A percentile compares a stretch with the other conserved stretches of the same genome.
phyloP scores from a whole-genome alignment of 768 basidiomycete species.

The Cantharellus cinnabarinus region DNA sequence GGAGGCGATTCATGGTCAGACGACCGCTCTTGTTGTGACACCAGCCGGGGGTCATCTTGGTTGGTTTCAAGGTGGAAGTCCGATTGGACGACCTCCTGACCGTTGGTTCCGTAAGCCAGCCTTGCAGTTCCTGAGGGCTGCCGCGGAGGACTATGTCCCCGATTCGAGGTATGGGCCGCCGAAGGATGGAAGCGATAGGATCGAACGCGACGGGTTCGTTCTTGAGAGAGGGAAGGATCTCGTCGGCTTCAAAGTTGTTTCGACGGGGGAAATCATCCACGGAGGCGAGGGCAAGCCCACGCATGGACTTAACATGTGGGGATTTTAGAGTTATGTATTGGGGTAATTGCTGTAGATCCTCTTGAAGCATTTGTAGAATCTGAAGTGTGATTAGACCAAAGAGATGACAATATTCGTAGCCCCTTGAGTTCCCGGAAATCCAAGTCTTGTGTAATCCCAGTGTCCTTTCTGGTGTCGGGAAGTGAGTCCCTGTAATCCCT shows the following conservation, averaged over 20 bases:
- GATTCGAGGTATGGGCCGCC: conserved; percentile 3
- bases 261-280: background rate
- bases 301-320: too few species aligned
- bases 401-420: too few species aligned
- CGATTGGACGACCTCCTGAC: conserved; percentile 4
- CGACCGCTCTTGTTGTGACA: conserved; percentile 9
- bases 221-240: conserved; percentile 1
- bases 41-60: conserved; percentile 7
- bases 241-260: background rate
- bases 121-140: conserved; percentile 7
- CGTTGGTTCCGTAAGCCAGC: conserved; percentile 8
- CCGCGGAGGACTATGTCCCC: conserved; percentile 6
- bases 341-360: too few species aligned
- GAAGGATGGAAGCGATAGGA: background rate
- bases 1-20: conserved; percentile 8
- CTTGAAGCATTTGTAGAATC: too few species aligned
- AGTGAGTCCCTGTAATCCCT: too few species aligned
- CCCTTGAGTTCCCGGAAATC: too few species aligned
- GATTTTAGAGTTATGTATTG: too few species aligned
- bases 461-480: too few species aligned
- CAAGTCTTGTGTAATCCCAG: too few species aligned
- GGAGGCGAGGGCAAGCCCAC: background rate
- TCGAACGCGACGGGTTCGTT: conserved; percentile 6
- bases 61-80: conserved; percentile 6
- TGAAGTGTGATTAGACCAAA: too few species aligned